A percentile compares a stretch with the other conserved stretches of the same genome.
These are phyloP conservation scores for Trypanosoma vivax DNA, from an alignment of 208 protist species.

Conservation along the genomic window DNA sequence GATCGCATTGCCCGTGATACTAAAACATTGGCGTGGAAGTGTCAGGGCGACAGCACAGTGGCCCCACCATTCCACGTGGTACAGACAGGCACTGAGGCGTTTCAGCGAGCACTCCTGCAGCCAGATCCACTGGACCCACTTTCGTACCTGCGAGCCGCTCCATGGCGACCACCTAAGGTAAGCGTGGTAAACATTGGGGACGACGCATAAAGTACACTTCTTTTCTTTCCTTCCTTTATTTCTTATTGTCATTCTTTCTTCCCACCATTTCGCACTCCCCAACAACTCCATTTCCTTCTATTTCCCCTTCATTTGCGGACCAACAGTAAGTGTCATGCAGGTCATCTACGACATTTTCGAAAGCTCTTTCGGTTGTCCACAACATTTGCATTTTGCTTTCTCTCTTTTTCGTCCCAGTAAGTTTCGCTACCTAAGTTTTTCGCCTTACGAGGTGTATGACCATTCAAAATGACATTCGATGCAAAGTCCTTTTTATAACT, in stretches of 20 bases:
- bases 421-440: too few species aligned
- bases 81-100: constrained; percentile 55
- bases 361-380: too few species aligned
- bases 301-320: too few species aligned
- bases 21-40: constrained; percentile 44
- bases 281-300: not conserved
- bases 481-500: too few species aligned
- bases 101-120: constrained; percentile 53
- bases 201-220: not conserved
- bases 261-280: not conserved
- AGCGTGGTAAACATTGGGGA: constrained; percentile 66
- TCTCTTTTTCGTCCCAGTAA: too few species aligned
- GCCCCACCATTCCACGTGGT: constrained; percentile 65
- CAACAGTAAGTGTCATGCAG: too few species aligned
- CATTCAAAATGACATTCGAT: too few species aligned
- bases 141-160: constrained; percentile 63
- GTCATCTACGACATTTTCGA: too few species aligned
- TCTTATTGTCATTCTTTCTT: not conserved
- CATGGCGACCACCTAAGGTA: constrained; percentile 43
- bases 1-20: not conserved
- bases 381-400: too few species aligned
- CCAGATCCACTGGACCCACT: constrained; percentile 74
- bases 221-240: not conserved
- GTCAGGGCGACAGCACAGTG: constrained; percentile 51
- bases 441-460: too few species aligned